phyloP scores from a whole-genome alignment of 768 basidiomycete species.

The Tylopilus vinaceipallidus region DNA sequence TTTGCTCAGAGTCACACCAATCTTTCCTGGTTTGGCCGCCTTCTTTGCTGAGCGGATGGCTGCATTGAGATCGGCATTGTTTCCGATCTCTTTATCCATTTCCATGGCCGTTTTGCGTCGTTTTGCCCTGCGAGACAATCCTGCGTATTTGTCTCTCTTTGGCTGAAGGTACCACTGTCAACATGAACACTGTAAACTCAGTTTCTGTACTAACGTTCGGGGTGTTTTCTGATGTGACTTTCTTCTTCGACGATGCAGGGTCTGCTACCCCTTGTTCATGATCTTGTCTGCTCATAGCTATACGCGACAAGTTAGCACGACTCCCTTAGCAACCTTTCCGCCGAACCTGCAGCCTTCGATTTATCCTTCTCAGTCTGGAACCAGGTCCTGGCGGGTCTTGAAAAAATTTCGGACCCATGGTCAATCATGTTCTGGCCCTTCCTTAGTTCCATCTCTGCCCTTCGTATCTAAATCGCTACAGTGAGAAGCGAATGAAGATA shows the following conservation, averaged over 20 bases:
- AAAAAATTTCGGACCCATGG: conserved; percentile 88
- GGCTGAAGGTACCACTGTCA: conserved; percentile 42
- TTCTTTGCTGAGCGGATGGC: conserved; percentile 90
- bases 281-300: conserved; percentile 74
- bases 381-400: conserved; percentile 96
- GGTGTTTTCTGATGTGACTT: conserved; percentile 29
- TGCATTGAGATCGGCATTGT: conserved; percentile 55
- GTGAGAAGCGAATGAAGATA: conserved; percentile 9
- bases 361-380: conserved; percentile 91
- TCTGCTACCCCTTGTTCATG: conserved; percentile 58
- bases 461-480: conserved; percentile 57
- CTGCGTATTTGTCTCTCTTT: conserved; percentile 75
- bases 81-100: conserved; percentile 65
- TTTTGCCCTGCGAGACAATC: conserved; percentile 84
- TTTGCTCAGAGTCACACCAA: conserved; percentile 52
- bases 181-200: not conserved
- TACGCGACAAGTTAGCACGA: conserved; percentile 6
- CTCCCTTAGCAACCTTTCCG: not conserved
- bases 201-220: conserved; percentile 39
- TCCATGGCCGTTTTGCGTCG: conserved; percentile 85
- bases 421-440: conserved; percentile 97
- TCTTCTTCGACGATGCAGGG: conserved; percentile 39
- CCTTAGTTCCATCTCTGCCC: conserved; percentile 92
- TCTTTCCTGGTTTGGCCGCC: conserved; percentile 68
- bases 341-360: conserved; percentile 68